Base-by-base conservation (phyloP, 1,139 yeast species). In the Candida pseudoviswanathii region DNA sequence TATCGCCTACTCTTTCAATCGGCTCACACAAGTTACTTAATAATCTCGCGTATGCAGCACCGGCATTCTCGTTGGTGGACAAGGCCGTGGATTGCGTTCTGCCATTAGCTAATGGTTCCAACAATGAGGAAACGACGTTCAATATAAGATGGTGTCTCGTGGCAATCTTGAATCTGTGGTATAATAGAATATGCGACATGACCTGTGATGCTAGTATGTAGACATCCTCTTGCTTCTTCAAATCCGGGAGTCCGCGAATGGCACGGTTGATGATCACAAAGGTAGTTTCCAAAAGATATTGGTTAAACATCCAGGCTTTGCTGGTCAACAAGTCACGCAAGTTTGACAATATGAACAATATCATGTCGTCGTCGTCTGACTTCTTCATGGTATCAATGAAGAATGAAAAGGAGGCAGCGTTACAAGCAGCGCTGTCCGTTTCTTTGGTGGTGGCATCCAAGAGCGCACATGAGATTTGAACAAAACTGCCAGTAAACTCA, bases 1-100 rank as follows among this genome's bases (percentile, higher is more conserved):
- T 43, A 21, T 43, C 45, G 10, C 45, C 45, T 25, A 43, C 44
- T 2, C 62, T 54, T 25, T 63, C 61, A 1, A 69, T 58, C 1
- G 96, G 96, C 55, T 89, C 96, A 70, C 96, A 89, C 41, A 87
- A 68, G 59, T 87, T 86, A 31, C 77, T 70, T 47, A 90, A 61
- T 16, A 89, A 66, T 58, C 97, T 79, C 1, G 86, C 66, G 50
- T 72, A 81, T 0, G 83, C 66, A 5, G 68, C 62, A 0, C 86
- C 87, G 8, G 69, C 62, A 3, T 36, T 44, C 22, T 26, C 37
- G 31, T 46, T 54, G 4, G 21, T 22, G 2, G 53, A 47, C 6
- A 57, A 31, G 8, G 24, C n/a, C 2, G 30, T 24, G 5, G 25
- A 27, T 9, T 27, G n/a, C 65, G 26, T 16, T 7, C 40, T 38